Conservation (phyloP, 805 yeast species). For the Blastobotrys attinorum region DNA sequence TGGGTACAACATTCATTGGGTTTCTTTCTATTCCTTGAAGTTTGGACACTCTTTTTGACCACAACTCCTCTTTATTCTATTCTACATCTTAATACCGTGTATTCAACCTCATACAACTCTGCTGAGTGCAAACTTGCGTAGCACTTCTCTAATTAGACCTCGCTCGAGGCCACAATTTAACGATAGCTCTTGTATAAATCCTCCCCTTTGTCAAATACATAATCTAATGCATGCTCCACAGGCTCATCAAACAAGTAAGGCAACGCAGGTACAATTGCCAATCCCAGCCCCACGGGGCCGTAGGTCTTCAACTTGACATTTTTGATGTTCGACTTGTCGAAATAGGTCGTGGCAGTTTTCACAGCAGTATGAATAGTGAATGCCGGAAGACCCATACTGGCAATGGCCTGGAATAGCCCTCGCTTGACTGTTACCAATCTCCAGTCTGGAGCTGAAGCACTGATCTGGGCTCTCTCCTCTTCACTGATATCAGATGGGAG, state of each 20-base stretch:
- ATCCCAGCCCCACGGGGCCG: slow-evolving; percentile 75
- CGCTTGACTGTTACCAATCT: slow-evolving; percentile 54
- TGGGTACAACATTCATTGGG: too few species aligned
- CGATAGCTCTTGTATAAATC: too few species aligned
- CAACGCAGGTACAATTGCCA: slow-evolving; percentile 66
- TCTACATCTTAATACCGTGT: background rate
- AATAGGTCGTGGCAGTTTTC: slow-evolving; percentile 36
- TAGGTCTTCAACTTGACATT: slow-evolving; percentile 44
- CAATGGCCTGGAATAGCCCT: slow-evolving; percentile 73
- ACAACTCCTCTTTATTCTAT: too few species aligned
- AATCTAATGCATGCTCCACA: slow-evolving; percentile 62
- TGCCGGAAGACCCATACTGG: slow-evolving; percentile 83
- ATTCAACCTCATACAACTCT: background rate
- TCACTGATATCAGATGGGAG: slow-evolving; percentile 34
- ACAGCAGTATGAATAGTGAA: slow-evolving; percentile 72
- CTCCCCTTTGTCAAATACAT: slow-evolving; percentile 37
- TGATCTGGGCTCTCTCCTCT: slow-evolving; percentile 20
- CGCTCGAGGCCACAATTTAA: too few species aligned
- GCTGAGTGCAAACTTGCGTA: too few species aligned
- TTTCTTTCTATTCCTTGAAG: too few species aligned
- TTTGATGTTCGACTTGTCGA: slow-evolving; percentile 46
- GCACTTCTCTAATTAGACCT: too few species aligned
- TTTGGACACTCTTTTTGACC: too few species aligned
- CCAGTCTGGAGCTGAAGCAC: slow-evolving; percentile 42
- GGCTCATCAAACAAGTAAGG: slow-evolving; percentile 81